Evolutionary conservation across 2,329 filamentous ascomycete genomes (phyloP).

Genomic region (Apiospora malaysiana): DNA sequence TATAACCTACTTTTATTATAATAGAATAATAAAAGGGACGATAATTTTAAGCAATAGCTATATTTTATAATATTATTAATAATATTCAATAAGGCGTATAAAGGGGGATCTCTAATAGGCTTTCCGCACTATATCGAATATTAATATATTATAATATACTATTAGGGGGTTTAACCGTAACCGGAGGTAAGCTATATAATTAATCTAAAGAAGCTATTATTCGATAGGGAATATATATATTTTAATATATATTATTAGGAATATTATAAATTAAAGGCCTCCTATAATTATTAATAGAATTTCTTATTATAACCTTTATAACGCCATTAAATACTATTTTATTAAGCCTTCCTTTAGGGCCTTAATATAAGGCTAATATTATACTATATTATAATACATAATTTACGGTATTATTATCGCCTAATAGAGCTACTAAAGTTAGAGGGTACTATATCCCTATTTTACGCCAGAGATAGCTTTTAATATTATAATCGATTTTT

Average conservation of each 20-base stretch:
- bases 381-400: no score
- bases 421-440: no score
- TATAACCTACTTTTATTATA: not conserved
- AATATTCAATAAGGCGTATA: not conserved
- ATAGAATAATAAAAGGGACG: not conserved
- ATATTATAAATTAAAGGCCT: not conserved
- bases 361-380: no score
- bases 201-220: not conserved
- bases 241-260: not conserved
- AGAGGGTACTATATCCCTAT: no score
- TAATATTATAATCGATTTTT: no score
- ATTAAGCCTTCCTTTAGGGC: not conserved
- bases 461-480: no score
- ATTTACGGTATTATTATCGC: not conserved
- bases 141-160: not conserved
- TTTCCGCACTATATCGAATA: not conserved
- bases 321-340: not conserved
- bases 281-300: not conserved
- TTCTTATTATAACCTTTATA: not conserved
- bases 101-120: not conserved
- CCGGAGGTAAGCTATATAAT: not conserved
- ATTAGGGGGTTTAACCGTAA: not conserved
- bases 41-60: not conserved
- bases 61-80: not conserved
- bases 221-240: not conserved